Percentiles rank a stretch among this genome's conserved stretches.
Evolutionary conservation across 2,329 filamentous ascomycete species (phyloP).

Genomic region (Calonectria multiphialidica): DNA sequence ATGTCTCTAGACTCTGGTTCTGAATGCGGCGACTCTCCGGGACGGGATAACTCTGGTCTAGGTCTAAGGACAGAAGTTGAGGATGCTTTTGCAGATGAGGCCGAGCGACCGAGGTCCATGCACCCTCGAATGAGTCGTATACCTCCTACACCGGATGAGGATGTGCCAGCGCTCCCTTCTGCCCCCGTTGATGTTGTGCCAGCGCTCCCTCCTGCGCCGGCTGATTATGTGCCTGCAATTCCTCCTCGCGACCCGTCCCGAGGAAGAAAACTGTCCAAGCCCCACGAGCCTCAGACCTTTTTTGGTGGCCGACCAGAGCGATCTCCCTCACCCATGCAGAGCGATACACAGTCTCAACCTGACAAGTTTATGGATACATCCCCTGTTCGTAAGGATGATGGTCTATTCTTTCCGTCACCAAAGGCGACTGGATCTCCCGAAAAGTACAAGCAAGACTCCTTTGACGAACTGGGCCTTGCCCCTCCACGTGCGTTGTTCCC

Average conservation of each 20-base stretch:
- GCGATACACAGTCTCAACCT: slow-evolving; percentile 47
- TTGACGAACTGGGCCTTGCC: slow-evolving; percentile 64
- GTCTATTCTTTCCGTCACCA: slow-evolving; percentile 51
- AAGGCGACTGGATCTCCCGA: slow-evolving; percentile 56
- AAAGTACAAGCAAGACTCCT: slow-evolving; percentile 58
- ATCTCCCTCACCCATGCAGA: slow-evolving; percentile 67
- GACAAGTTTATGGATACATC: slow-evolving; percentile 46
- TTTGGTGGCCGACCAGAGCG: slow-evolving; percentile 70
- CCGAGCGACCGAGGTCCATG: slow-evolving; percentile 77
- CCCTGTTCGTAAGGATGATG: slow-evolving; percentile 48
- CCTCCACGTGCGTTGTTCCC: slow-evolving; percentile 64
- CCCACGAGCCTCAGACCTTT: slow-evolving; percentile 54
- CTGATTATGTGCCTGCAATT: slow-evolving; percentile 56
- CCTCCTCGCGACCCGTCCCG: slow-evolving; percentile 56
- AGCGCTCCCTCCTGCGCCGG: slow-evolving; percentile 61
- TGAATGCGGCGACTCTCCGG: slow-evolving; percentile 52
- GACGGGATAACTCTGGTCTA: slow-evolving; percentile 46
- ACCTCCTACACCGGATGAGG: slow-evolving; percentile 62
- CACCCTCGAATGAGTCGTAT: slow-evolving; percentile 80
- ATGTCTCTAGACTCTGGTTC: slow-evolving; percentile 73
- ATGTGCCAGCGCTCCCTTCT: slow-evolving; percentile 55
- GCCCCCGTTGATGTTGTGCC: slow-evolving; percentile 56
- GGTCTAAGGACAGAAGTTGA: slow-evolving; percentile 69
- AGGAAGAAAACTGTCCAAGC: slow-evolving; percentile 54
- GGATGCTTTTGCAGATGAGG: slow-evolving; percentile 60